These are phyloP conservation scores for Penicillium alfredii DNA, from an alignment of 495 filamentous ascomycete genomes.

Conservation along the genomic window DNA sequence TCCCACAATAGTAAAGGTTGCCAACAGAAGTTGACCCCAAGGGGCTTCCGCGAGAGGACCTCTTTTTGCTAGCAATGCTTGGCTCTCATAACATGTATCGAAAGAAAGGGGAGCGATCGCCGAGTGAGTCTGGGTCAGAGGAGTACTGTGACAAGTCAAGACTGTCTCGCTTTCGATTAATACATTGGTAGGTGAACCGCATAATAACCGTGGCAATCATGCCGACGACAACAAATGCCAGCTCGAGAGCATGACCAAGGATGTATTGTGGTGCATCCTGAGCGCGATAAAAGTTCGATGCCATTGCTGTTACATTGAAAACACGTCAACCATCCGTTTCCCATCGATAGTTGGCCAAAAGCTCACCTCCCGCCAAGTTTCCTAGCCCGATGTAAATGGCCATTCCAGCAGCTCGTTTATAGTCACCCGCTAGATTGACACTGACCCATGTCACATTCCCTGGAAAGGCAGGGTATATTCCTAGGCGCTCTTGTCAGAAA, in stretches of 20 bases:
- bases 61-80: too few species aligned
- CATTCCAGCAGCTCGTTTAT: constrained; percentile 68
- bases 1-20: too few species aligned
- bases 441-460: constrained; percentile 65
- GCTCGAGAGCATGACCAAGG: constrained; percentile 63
- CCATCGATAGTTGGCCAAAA: too few species aligned
- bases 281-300: constrained; percentile 68
- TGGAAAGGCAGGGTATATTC: constrained; percentile 46
- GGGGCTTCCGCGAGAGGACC: too few species aligned
- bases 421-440: constrained; percentile 65
- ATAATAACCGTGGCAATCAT: constrained; percentile 52
- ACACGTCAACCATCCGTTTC: constrained; percentile 9
- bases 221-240: constrained; percentile 60
- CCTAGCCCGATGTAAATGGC: constrained; percentile 71
- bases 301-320: constrained; percentile 50
- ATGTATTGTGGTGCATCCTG: constrained; percentile 58
- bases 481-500: constrained; percentile 6
- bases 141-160: constrained; percentile 43
- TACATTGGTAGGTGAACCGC: constrained; percentile 48
- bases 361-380: constrained; percentile 56
- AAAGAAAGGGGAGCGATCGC: constrained; percentile 60
- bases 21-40: too few species aligned
- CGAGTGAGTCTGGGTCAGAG: constrained; percentile 50
- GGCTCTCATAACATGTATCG: constrained; percentile 53
- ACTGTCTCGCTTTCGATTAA: constrained; percentile 56